Conservation (phyloP, 2,329 filamentous ascomycete genomes). For the Nemania sp. region DNA sequence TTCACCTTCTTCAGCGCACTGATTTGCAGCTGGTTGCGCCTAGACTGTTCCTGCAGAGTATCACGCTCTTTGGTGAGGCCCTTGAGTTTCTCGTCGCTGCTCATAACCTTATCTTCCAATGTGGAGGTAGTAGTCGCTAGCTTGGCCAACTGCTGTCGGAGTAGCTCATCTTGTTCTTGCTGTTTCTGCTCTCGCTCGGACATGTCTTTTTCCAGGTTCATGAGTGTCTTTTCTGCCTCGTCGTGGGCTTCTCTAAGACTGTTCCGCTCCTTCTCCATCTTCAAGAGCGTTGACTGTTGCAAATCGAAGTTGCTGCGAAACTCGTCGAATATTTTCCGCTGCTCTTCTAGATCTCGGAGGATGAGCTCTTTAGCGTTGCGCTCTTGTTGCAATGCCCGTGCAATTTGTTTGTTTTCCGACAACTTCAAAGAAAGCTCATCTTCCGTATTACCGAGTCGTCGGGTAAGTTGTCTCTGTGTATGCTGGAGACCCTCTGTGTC, state of each 20-base stretch:
- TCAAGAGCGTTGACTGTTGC: conserved; percentile 35
- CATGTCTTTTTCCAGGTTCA: conserved; percentile 32
- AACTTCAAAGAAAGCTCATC: conserved; percentile 36
- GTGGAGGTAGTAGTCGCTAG: conserved; percentile 29
- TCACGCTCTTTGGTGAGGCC: conserved; percentile 32
- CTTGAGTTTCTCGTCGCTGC: conserved; percentile 36
- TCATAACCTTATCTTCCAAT: conserved; percentile 33
- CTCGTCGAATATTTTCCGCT: conserved; percentile 42
- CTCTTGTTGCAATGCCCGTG: conserved; percentile 36
- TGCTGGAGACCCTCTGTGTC: conserved; percentile 40
- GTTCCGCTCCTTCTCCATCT: conserved; percentile 43
- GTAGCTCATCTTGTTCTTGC: conserved; percentile 32
- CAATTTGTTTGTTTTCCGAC: conserved; percentile 38
- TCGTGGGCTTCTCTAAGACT: conserved; percentile 35
- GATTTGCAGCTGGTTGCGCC: conserved; percentile 29
- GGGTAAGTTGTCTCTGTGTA: conserved; percentile 37
- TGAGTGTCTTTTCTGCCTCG: conserved; percentile 33
- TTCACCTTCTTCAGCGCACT: conserved; percentile 26
- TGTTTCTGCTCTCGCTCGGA: conserved; percentile 30
- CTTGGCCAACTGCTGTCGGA: conserved; percentile 32
- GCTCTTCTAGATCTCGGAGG: conserved; percentile 40
- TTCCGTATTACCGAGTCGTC: conserved; percentile 38
- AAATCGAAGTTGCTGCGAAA: conserved; percentile 42
- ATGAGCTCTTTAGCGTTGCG: conserved; percentile 41
- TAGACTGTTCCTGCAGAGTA: conserved; percentile 23